Percentiles rank a stretch among this genome's conserved stretches.
phyloP scores from a whole-genome alignment of 2,329 filamentous ascomycete genomes.

The Pseudogymnoascus sp. region DNA sequence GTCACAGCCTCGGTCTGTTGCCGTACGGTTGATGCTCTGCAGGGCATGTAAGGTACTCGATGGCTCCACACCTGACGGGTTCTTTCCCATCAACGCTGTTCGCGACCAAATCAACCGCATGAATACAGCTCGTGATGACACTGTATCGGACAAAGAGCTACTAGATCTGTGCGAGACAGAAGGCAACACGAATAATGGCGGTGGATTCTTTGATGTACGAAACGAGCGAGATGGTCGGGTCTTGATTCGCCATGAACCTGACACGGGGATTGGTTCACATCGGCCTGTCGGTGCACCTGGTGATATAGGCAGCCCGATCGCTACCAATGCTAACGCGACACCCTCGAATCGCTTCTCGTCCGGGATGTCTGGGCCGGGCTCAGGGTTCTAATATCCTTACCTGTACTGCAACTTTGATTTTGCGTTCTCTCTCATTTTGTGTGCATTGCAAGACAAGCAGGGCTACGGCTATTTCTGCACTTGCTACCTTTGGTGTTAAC shows the following conservation, averaged over 20 bases:
- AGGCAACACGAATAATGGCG: conserved; percentile 77
- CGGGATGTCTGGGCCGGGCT: neutral
- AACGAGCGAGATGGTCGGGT: conserved; percentile 21
- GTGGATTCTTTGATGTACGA: conserved; percentile 68
- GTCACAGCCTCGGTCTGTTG: conserved; percentile 56
- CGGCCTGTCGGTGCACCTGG: conserved; percentile 51
- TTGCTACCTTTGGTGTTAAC: conserved; percentile 8
- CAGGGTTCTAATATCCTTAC: conserved; percentile 2
- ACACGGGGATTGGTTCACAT: conserved; percentile 33
- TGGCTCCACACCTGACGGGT: conserved; percentile 49
- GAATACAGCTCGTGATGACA: conserved; percentile 41
- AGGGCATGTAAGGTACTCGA: conserved; percentile 63
- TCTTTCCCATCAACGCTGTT: conserved; percentile 60
- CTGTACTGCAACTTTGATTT: conserved; percentile 5
- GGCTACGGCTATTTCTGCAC: conserved; percentile 8
- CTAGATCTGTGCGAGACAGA: conserved; percentile 80
- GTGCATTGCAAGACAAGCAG: conserved; percentile 8
- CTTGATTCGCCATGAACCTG: conserved; percentile 49
- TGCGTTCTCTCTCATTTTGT: conserved; percentile 7
- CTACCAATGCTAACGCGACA: conserved; percentile 29
- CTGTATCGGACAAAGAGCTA: conserved; percentile 58
- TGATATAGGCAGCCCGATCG: conserved; percentile 62
- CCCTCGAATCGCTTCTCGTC: neutral
- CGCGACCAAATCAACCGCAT: conserved; percentile 56
- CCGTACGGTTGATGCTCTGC: conserved; percentile 67